These are phyloP conservation scores for Blastobotrys attinorum DNA, from an alignment of 805 yeast species.

Conservation along the genomic window DNA sequence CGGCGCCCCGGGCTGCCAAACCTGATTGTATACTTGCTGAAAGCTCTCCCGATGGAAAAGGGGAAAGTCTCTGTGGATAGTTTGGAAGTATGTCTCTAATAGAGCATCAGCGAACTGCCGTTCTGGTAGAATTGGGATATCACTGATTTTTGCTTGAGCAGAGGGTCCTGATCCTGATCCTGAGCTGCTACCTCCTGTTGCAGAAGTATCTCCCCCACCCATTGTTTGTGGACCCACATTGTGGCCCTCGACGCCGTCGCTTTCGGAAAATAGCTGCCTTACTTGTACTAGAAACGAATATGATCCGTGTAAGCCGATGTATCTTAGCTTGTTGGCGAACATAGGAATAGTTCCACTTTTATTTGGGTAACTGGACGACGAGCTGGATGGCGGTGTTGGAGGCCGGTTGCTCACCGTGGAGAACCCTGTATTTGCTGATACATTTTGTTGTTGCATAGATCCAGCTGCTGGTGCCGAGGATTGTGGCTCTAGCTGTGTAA, in stretches of 20 bases:
- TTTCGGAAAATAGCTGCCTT: not conserved
- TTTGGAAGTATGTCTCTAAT: not conserved
- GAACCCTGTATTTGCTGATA: no score
- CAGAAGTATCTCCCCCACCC: constrained; percentile 2
- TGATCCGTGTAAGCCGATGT: constrained; percentile 5
- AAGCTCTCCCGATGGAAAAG: constrained; percentile 2
- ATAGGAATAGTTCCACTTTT: not conserved
- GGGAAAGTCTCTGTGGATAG: constrained; percentile 1
- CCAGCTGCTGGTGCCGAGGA: not conserved
- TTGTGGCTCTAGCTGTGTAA: not conserved
- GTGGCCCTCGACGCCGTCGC: not conserved
- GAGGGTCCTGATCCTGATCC: no score
- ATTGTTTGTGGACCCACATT: constrained; percentile 5
- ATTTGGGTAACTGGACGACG: not conserved
- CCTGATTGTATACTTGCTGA: not conserved
- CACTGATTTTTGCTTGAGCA: not conserved
- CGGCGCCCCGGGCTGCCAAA: not conserved
- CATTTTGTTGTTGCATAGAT: no score
- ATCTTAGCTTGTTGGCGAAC: constrained; percentile 3
- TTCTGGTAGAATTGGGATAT: constrained; percentile 1
- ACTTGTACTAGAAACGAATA: constrained; percentile 5
- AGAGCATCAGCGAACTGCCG: constrained; percentile 2
- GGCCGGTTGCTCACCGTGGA: no score
- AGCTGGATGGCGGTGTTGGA: no score
- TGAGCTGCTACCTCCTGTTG: no score